Base-by-base conservation (phyloP, 2,329 filamentous ascomycete species). In the Neodidymelliopsis sp. region DNA sequence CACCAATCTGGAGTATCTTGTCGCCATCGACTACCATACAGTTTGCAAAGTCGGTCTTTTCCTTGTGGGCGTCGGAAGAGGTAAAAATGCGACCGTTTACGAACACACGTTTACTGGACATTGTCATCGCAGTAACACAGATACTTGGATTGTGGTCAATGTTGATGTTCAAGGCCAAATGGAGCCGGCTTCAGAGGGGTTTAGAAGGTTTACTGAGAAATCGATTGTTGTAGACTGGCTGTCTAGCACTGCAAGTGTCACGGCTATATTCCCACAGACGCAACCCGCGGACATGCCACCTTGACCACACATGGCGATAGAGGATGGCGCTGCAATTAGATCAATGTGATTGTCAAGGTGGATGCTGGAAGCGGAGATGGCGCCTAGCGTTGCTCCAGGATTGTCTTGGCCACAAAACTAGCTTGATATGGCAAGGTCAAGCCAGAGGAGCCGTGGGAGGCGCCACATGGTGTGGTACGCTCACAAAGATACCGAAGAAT, bases 31-130 rank as follows among this genome's bases (percentile, higher is more conserved):
- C 6, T 12, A 51, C 39, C 47, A 55, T 55, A 15, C 47, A 55
- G 20, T 48, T 23, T 8, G 23, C 43, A 30, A 51, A 55, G 16
- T 42, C 25, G 18, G 27, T 41, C 2, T 23, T 37, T 12, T 41
- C 30, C 28, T 35, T 33, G 6, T 22, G 38, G 6, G 35, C 43
- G 27, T 48, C 23, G 10, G 12, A 33, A 12, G 44, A 36, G 15
- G 42, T 36, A 23, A 55, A 51, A 11, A 55, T 41, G 22, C 52
- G 47, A 10, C 31, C 52, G 20, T 55, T 55, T 8, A 51, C 24
- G 13, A 55, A 55, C 6, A 55, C 35, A 13, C 29, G 42, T 27
- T 27, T 40, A 16, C 18, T 18, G n/a, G 34, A 22, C 47, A 44
- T 55, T 37, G 30, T 24, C 5, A 10, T 24, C 15, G 24, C 31